phyloP scores from a whole-genome alignment of 164 flowering plant species.

The Tetracentron sinense region DNA sequence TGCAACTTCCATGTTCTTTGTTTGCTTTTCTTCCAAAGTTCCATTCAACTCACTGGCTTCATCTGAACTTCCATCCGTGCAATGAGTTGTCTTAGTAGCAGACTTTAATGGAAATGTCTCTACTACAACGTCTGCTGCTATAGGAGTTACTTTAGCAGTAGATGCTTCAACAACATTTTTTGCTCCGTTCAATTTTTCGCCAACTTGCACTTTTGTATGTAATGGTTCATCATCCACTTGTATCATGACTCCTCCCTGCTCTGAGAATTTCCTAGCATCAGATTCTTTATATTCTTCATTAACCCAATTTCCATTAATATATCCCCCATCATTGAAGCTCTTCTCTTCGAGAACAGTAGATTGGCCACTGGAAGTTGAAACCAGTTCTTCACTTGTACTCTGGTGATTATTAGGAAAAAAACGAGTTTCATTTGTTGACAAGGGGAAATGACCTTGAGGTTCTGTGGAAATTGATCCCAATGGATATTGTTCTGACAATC shows the following conservation, averaged over 20 bases:
- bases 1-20: slow-evolving; percentile 10
- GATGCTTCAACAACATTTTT: slow-evolving; percentile 14
- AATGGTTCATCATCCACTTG: background rate
- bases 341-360: slow-evolving; percentile 20
- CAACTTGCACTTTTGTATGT: slow-evolving; percentile 10
- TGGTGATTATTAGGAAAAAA: slow-evolving; percentile 17
- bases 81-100: slow-evolving; percentile 13
- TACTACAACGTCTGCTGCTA: slow-evolving; percentile 31
- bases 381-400: slow-evolving; percentile 18
- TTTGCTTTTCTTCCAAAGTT: slow-evolving; percentile 16
- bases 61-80: slow-evolving; percentile 14
- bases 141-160: slow-evolving; percentile 14
- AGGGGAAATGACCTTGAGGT: slow-evolving; percentile 27
- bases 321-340: slow-evolving; percentile 15
- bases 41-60: slow-evolving; percentile 11
- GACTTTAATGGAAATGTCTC: slow-evolving; percentile 56
- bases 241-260: background rate
- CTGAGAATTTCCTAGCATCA: slow-evolving; percentile 11
- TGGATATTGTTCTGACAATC: slow-evolving; percentile 32
- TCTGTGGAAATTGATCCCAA: slow-evolving; percentile 45
- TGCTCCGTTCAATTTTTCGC: slow-evolving; percentile 19
- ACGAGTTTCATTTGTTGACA: slow-evolving; percentile 26
- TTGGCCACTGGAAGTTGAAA: slow-evolving; percentile 14
- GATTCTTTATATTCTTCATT: slow-evolving; percentile 14
- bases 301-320: slow-evolving; percentile 24